Base-by-base conservation (phyloP, 2,329 filamentous ascomycete species). In the Botrytis deweyae region DNA sequence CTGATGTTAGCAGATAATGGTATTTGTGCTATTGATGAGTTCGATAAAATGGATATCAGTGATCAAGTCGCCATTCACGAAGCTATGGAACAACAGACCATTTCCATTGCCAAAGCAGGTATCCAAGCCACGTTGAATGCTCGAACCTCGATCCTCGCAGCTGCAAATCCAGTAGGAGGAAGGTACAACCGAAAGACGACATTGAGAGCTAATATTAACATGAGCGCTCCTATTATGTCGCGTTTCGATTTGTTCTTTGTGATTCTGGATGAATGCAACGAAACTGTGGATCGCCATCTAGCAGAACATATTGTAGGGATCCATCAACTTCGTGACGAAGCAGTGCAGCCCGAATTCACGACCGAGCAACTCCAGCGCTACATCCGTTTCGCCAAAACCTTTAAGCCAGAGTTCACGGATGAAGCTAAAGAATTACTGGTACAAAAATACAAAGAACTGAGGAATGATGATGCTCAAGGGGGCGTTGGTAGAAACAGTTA, bases 41-140 rank as follows among this genome's bases (percentile, higher is more conserved):
- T 99, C 79, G 96, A 99, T 89, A 99, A 99, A 86, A 99, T 99
- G 96, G 96, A 99, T 80, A 93, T 99, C 76, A 90, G 86, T 70
- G 96, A 99, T 82, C 96, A 99, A 84, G 96, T 99, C 72, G 96
- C 96, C 77, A 99, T 99, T 80, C 96, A 99, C 88, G 96, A 99
- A 89, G 96, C 96, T 74, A 99, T 99, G 96, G 96, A 99, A 88
- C 96, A 99, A 86, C 96, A 99, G 84, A 99, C 96, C 8, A 99
- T 99, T 77, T 98, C 94, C 14, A 99, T 99, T 80, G 95, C 96
- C 75, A 99, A 99, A 84, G 96, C 96, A 8, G 96, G 96, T 80
- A 99, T 99, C 74, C 96, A 99, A 82, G 97, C 96, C 6, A 99
- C 96, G 0, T 88, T 99, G 64, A 99, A 99, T 81, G 96, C 96